Conservation (phyloP, 2,329 filamentous ascomycete species). For the Alternaria conjuncta region DNA sequence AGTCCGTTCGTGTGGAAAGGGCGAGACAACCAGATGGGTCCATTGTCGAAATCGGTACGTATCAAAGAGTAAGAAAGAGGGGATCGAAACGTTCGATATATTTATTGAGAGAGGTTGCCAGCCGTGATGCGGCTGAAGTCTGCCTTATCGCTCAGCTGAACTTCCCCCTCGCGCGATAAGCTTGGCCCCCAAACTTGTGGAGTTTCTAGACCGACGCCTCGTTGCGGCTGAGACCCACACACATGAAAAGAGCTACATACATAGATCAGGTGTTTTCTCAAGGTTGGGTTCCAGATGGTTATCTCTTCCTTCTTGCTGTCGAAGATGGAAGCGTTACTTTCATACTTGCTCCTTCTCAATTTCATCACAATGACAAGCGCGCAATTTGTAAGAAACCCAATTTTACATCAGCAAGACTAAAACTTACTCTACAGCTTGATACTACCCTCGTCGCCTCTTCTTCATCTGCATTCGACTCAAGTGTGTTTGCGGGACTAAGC, state of each 20-base stretch:
- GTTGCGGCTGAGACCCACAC: background rate
- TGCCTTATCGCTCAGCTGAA: background rate
- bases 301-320: too few relatives aligned
- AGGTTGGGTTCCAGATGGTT: too few relatives aligned
- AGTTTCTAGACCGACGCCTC: background rate
- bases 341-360: background rate
- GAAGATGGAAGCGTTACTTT: background rate
- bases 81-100: too few relatives aligned
- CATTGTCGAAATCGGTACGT: too few relatives aligned
- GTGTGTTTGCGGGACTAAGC: too few relatives aligned
- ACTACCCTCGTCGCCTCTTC: background rate
- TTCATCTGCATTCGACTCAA: background rate
- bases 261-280: too few relatives aligned
- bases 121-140: background rate
- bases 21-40: background rate
- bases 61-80: too few relatives aligned
- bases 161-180: background rate
- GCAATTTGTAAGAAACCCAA: background rate
- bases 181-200: too few relatives aligned
- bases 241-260: too few relatives aligned
- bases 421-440: background rate
- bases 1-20: slow-evolving; percentile 9
- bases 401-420: background rate
- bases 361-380: background rate
- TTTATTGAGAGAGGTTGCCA: too few relatives aligned